Base-by-base conservation (phyloP, 2,329 filamentous ascomycete species). In the Lomentospora prolificans region DNA sequence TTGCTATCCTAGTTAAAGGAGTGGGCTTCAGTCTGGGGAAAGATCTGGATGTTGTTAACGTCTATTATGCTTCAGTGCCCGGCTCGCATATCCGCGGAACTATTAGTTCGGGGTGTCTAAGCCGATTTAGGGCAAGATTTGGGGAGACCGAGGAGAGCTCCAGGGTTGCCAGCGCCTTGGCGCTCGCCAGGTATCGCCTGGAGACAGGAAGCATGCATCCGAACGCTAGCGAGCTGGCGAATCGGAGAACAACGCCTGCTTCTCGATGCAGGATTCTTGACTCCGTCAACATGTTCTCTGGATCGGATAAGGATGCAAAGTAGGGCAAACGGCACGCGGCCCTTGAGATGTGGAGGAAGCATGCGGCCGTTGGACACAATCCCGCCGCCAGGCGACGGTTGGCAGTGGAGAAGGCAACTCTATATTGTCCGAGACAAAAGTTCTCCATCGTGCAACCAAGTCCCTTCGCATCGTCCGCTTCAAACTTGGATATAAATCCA, bases 171-270 rank as follows among this genome's bases (percentile, higher is more conserved):
- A n/a, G n/a, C n/a, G n/a, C n/a, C n/a, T n/a, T n/a, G n/a, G n/a
- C n/a, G n/a, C n/a, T n/a, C n/a, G n/a, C n/a, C n/a, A n/a, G n/a
- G n/a, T n/a, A n/a, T n/a, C n/a, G n/a, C n/a, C n/a, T n/a, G n/a
- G n/a, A n/a, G 50, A 8, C 10, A 30, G 50, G 50, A 51, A 51
- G 50, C 50, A 51, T 51, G 50, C 50, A 51, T 51, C 50, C 50
- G 50, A 51, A 31, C 24, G 22, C 50, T 30, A 19, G 8, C 17
- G 12, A 17, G 5, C 12, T 33, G 24, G 10, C 50, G 44, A 17
- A 51, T 28, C 19, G 48, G 48, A 25, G 50, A 12, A 9, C 10
- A 17, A 30, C 4, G 50, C 14, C 12, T 17, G 17, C 33, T 17
- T 12, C 33, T 17, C 14, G 17, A 39, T 4, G 9, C 24, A 51